A percentile compares a stretch with the other conserved stretches of the same genome.
Evolutionary conservation across 768 basidiomycete genomes (phyloP).

Genomic region (Mycena sanguinolenta): DNA sequence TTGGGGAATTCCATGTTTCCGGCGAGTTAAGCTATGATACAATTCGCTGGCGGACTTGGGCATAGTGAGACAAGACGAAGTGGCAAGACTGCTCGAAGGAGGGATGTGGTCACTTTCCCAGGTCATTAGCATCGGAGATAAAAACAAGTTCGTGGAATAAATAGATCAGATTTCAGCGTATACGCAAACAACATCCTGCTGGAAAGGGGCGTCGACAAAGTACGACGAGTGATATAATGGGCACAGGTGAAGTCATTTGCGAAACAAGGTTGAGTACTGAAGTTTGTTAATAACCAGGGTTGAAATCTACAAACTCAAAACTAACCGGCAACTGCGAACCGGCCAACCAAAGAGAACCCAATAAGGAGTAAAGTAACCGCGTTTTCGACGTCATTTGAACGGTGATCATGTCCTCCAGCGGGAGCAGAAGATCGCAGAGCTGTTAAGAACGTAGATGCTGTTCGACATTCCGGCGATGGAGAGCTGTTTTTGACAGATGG

Average conservation of each 20-base stretch:
- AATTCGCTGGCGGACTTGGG: conserved; percentile 17
- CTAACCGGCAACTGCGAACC: no score
- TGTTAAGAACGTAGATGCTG: not conserved
- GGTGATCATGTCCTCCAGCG: not conserved
- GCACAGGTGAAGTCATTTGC: no score
- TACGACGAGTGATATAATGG: no score
- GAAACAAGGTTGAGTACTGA: no score
- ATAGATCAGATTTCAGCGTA: not conserved
- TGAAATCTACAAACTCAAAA: no score
- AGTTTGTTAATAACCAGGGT: no score
- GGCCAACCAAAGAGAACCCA: no score
- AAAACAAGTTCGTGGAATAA: not conserved
- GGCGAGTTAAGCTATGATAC: conserved; percentile 10
- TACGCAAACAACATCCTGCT: not conserved
- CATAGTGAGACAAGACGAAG: not conserved
- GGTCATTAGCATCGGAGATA: not conserved
- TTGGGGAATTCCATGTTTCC: conserved; percentile 23
- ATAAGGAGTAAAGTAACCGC: not conserved
- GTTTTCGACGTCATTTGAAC: not conserved
- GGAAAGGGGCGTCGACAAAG: no score
- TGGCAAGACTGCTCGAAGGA: not conserved
- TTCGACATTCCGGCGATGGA: not conserved
- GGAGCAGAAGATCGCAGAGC: not conserved
- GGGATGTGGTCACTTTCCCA: not conserved
- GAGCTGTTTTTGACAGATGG: not conserved